A percentile compares a stretch with the other conserved stretches of the same genome.
Conservation (phyloP, 805 yeast species). For the Cephaloascus albidus region DNA sequence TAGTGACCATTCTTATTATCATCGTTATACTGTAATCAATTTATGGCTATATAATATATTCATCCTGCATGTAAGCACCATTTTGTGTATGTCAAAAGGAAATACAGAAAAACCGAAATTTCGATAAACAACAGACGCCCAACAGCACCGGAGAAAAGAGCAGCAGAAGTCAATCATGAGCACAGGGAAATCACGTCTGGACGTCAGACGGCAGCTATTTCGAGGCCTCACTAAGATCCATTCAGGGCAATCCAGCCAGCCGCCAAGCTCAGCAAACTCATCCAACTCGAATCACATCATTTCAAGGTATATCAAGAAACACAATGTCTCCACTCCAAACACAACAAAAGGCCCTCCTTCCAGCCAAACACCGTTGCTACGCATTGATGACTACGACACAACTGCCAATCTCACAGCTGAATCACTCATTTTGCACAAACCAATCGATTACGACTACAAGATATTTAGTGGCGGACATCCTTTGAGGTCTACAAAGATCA, state of each 20-base stretch:
- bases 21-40: no score
- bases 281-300: not conserved
- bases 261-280: not conserved
- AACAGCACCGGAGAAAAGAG: no score
- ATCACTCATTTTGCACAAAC: not conserved
- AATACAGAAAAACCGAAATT: no score
- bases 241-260: not conserved
- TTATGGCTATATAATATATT: no score
- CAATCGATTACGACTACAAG: constrained; percentile 19
- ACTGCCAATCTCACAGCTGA: not conserved
- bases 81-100: no score
- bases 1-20: no score
- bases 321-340: not conserved
- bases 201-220: not conserved
- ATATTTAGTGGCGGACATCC: constrained; percentile 22
- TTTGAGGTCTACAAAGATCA: constrained; percentile 18
- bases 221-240: not conserved
- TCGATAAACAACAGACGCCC: no score
- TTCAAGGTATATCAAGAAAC: not conserved
- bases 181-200: not conserved
- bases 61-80: no score
- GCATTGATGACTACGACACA: not conserved
- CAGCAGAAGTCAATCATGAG: no score
- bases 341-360: not conserved
- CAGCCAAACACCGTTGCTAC: not conserved